These are phyloP conservation scores for Debaryomyces subglobosus DNA, from an alignment of 1,139 yeast species.

Conservation along the genomic window DNA sequence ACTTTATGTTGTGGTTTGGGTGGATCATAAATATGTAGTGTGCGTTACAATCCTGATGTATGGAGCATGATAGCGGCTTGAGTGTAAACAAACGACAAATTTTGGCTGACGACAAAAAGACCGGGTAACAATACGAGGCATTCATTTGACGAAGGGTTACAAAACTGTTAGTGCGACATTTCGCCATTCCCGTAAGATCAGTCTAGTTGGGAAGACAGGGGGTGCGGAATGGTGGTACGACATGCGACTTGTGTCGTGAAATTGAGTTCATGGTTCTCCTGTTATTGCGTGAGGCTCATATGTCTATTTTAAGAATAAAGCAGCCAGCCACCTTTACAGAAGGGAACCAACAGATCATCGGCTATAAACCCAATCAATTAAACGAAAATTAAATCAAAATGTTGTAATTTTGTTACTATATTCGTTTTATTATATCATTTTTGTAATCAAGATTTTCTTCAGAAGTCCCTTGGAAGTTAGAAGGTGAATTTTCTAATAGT, in stretches of 20 bases:
- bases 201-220: not conserved
- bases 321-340: constrained; percentile 9
- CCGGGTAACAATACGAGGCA: not conserved
- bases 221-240: not conserved
- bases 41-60: not conserved
- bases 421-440: not conserved
- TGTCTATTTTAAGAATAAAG: constrained; percentile 1
- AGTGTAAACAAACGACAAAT: not conserved
- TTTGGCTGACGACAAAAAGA: not conserved
- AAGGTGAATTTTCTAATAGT: not conserved
- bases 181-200: too few species aligned
- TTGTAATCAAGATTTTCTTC: not conserved
- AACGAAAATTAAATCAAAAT: not conserved
- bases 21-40: constrained; percentile 4
- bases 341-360: not conserved
- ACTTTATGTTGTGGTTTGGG: constrained; percentile 4
- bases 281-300: constrained; percentile 3
- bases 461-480: not conserved
- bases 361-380: not conserved
- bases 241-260: not conserved
- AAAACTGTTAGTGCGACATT: not conserved
- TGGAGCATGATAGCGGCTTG: not conserved
- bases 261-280: not conserved
- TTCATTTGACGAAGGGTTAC: not conserved
- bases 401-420: not conserved